Conservation (phyloP, 1,284 basidiomycete species). For the Testicularia cyperi region DNA sequence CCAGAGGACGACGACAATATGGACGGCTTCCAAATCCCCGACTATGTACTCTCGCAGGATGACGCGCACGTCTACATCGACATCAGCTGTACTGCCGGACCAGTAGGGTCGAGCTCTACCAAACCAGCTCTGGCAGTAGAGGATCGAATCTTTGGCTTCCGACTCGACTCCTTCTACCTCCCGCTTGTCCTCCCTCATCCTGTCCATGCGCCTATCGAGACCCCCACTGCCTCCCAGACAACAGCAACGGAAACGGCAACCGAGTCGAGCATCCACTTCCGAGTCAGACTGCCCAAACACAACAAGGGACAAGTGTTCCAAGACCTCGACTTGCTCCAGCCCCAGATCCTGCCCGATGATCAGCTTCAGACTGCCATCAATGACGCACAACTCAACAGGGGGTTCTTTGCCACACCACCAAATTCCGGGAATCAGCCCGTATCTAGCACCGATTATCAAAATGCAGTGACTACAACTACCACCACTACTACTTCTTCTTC, state of each 20-base stretch:
- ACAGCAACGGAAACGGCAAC: not conserved
- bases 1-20: too few relatives aligned
- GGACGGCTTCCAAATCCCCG: constrained; percentile 25
- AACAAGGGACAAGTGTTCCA: constrained; percentile 10
- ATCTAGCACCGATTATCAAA: too few relatives aligned
- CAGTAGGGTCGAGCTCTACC: not conserved
- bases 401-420: constrained; percentile 11
- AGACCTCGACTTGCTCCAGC: constrained; percentile 17
- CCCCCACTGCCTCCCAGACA: not conserved
- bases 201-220: constrained; percentile 1
- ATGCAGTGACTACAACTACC: too few relatives aligned
- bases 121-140: constrained; percentile 27
- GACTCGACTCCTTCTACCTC: constrained; percentile 22
- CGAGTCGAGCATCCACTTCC: not conserved
- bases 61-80: constrained; percentile 11
- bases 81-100: not conserved
- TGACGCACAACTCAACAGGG: constrained; percentile 25
- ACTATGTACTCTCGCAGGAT: constrained; percentile 12
- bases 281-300: constrained; percentile 14
- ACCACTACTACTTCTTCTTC: too few relatives aligned
- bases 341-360: constrained; percentile 27
- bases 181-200: constrained; percentile 21
- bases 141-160: constrained; percentile 31
- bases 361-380: constrained; percentile 15
- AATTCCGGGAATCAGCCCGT: too few relatives aligned